Base-by-base conservation (phyloP, 2,329 filamentous ascomycete genomes). In the Helicocarpus griseus region DNA sequence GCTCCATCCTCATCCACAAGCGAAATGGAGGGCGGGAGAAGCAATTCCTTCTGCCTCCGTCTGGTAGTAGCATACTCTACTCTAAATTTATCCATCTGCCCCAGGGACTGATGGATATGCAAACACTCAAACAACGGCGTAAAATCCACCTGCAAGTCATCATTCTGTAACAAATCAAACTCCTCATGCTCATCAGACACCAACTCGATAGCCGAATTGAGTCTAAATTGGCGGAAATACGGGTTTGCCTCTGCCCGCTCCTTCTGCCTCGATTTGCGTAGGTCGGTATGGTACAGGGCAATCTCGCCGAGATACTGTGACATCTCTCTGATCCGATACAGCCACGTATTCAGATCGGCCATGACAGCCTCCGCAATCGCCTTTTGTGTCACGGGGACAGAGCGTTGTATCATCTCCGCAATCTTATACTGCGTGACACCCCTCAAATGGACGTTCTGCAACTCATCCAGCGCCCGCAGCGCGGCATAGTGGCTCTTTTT, bases 401-500 rank as follows among this genome's bases (percentile, higher is more conserved):
- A 97, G 60, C 89, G 89, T 67, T 96, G 91, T 57, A 98, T 97
- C 73, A 95, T 82, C 64, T 94, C 89, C 29, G 93, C 93, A 57
- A 98, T 85, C 63, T 90, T 91, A 69, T 96, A 94, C 58, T 96
- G 89, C 1, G 88, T 94, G 7, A 95, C 88, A 59, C 94, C 93
- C 64, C 90, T 90, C 57, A 98, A 79, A 64, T 97, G 89, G 58
- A 98, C 90, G 68, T 95, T 96, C 65, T 97, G 91, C 38, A 98
- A 76, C 65, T 98, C 93, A 61, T 97, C 93, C 44, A 98, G 76
- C 3, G 91, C 91, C 60, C 95, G 90, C 48, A 98, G 77, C 2
- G 93, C 93, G 5, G 86, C 89, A 67, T 98, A 98, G 66, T 97
- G 95, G 60, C 89, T 94, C 72, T 96, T 95, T 70, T 89, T 91